Base-by-base conservation (phyloP, 805 yeast species). In the Cyberlindnera maritima region DNA sequence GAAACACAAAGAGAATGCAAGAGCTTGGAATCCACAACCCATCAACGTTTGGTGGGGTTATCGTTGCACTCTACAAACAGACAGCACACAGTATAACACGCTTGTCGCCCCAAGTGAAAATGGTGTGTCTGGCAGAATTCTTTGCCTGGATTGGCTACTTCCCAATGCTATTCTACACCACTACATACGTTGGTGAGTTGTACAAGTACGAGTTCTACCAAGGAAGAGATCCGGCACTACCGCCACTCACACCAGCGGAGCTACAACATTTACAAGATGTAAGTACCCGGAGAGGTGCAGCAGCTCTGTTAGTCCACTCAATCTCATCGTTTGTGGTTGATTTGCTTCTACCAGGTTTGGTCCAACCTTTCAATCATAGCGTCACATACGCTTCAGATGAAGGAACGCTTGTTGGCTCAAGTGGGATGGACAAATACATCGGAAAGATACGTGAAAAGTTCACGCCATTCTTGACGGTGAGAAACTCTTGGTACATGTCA, bases 101-200 rank as follows among this genome's bases (percentile, higher is more conserved):
- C 26, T 59, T 80, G 11, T 80, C 85, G 10, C 72, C 75, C 2
- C 81, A 76, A 51, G 75, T 79, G 2, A 69, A 69, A 42, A 59
- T 69, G 1, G 77, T 80, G 3, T 81, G 84, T 53, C 66, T 63
- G 43, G 79, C 80, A 2, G 83, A 81, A 59, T 76, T 81, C 48
- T 77, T 77, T 61, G 85, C 85, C 1, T 81, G 86, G 86, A 75
- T 81, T 36, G 85, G 85, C 1, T 81, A 83, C 65, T 81, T 81
- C 63, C 83, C 84, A 2, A 73, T 81, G 76, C 58, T 81, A 25
- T 81, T 81, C 51, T 81, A 81, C 56, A 80, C 85, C 3, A 77
- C 86, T 2, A 79, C 85, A 0, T 81, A 80, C 60, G 85, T 81
- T 15, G 84, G 84, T 0, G 85, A 78, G 48, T 63, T 81, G 14